phyloP scores from a whole-genome alignment of 345 rosid genomes.

The Noccaea bulbosa region DNA sequence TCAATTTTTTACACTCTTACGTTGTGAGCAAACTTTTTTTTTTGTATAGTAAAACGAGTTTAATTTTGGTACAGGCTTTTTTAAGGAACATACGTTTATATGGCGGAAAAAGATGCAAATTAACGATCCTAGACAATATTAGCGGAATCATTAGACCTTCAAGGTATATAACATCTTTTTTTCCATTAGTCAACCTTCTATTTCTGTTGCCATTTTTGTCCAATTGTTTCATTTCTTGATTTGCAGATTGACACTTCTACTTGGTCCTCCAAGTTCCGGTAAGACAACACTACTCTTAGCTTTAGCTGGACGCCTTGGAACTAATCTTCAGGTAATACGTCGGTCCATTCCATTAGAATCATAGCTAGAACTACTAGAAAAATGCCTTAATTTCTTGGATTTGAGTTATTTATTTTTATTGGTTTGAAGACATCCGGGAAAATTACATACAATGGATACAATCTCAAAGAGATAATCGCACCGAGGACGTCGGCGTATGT shows the following conservation, averaged over 20 bases:
- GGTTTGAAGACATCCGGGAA: slow-evolving; percentile 72
- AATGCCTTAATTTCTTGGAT: background rate
- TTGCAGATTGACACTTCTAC: slow-evolving; percentile 76
- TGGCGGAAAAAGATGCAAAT: slow-evolving; percentile 67
- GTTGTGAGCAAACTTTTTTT: background rate
- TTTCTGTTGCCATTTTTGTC: background rate
- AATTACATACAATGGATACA: slow-evolving; percentile 81
- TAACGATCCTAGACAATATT: slow-evolving; percentile 76
- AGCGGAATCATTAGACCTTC: slow-evolving; percentile 92
- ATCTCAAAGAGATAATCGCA: slow-evolving; percentile 78
- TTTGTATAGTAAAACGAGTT: background rate
- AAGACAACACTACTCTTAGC: slow-evolving; percentile 91
- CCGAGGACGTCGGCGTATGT: slow-evolving; percentile 93
- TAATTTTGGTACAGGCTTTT: slow-evolving; percentile 52
- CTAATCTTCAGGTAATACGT: slow-evolving; percentile 68
- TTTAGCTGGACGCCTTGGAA: slow-evolving; percentile 87
- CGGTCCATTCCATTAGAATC: background rate
- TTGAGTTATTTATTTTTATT: slow-evolving; percentile 20
- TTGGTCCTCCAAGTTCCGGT: slow-evolving; percentile 99
- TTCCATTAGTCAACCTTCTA: background rate
- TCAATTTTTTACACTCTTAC: background rate
- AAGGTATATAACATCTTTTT: slow-evolving; percentile 54
- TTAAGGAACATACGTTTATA: slow-evolving; percentile 64
- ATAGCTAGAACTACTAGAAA: background rate
- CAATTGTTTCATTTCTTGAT: slow-evolving; percentile 6